Evolutionary conservation across 148 eudicot genomes (phyloP), one percentile per base, ranked within the genome.

Genomic region (Camellia lanceoleosa): DNA sequence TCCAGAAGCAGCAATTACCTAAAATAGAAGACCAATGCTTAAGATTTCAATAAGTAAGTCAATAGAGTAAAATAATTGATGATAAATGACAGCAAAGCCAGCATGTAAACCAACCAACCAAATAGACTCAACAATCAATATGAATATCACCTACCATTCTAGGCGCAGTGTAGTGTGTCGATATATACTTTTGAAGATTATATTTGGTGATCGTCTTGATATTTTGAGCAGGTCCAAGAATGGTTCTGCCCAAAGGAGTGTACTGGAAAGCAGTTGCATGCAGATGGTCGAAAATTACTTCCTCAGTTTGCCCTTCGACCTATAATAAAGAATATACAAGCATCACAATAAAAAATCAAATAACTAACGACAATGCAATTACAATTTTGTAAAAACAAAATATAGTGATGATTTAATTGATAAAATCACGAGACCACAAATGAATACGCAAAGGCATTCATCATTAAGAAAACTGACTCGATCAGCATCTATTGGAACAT

Each of bases 211-310:
- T 91, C 71, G 89, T 83, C 83, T 76, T 87, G 30, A 95, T 84
- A 85, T 95, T 95, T 80, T 90, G 87, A 76, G 93, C 97, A 76
- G 98, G 91, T 71, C 98, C 98, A 80, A 95, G 96, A 85, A 95
- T 93, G 47, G 98, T 95, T 83, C 98, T 88, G 20, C 94, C 98
- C 72, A 95, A 82, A 55, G 98, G 98, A 43, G 96, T 88, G 76
- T 91, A 86, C 76, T 95, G 98, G 84, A 93, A 95, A 19, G 98
- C 98, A 73, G 98, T 95, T 58, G 98, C 93, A 80, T 95, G 98
- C 81, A 95, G 82, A 85, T 95, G 98, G 77, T 95, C 97, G 56
- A 95, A 95, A 68, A 95, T 83, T 67, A 95, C 98, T 87, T 95
- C 98, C 85, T 93, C 98, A 1, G 88, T 90, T 84, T 93, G 94